Evolutionary conservation across 2,329 filamentous ascomycete species (phyloP), one percentile per base, ranked within the genome.

Genomic region (Fusarium sp.): DNA sequence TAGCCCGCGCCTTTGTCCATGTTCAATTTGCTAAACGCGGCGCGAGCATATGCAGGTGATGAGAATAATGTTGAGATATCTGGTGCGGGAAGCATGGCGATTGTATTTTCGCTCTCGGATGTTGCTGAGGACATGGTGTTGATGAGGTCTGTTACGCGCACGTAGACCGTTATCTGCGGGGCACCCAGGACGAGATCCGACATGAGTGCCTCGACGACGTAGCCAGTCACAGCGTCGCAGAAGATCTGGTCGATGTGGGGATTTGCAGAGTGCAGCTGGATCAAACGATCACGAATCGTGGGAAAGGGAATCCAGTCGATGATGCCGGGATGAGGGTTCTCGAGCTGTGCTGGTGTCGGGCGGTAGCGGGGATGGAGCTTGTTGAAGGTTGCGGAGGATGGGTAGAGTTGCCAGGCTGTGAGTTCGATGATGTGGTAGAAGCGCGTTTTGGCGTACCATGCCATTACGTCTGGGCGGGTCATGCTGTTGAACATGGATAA

Each of bases 381-480:
- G 2, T 69, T 69, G 28, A 74, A 81, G 1, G 79, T 81, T 13
- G 64, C 54, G 4, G 70, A 45, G 3, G 77, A 80, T 9, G 79
- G 79, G 24, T 71, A 80, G 2, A 80, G 57, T 76, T 80, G 78
- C 79, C 79, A 81, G 7, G 79, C 79, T 6, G 78, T 80, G 48
- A 81, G 75, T 51, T 81, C 79, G 39, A 80, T 77, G 39, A 81
- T 81, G 62, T 81, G 79, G 51, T 68, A 81, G 67, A 81, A 81
- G 10, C 79, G 74, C 5, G 79, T 82, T 31, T 80, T 87, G 15
- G 84, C 87, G 11, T 82, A 82, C 78, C 78, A 80, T 2, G 78
- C 75, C 73, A 82, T 82, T 36, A 80, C 79, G 44, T 81, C 80
- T 7, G 80, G 80, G 0, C 80, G 71, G 0, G 79, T 81, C 55